Evolutionary conservation across 2,329 filamentous ascomycete genomes (phyloP).

Genomic region (Diaporthe australafricana): DNA sequence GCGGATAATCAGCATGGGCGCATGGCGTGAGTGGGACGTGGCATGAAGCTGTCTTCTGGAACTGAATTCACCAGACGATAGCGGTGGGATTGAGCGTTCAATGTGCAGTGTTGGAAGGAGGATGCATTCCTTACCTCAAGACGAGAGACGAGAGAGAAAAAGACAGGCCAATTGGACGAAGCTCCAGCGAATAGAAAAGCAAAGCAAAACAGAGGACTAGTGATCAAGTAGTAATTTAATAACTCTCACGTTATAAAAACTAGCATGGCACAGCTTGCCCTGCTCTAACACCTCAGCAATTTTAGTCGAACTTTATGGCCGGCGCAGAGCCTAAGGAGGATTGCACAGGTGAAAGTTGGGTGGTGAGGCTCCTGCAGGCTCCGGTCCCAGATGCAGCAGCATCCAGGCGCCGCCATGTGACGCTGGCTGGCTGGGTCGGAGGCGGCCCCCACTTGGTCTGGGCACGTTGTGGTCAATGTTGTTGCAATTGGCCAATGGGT

Average conservation of each 20-base stretch:
- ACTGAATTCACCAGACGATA: not conserved
- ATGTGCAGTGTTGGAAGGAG: not conserved
- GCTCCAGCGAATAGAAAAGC: not conserved
- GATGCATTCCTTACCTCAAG: slow-evolving; percentile 14
- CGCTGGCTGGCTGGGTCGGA: slow-evolving; percentile 10
- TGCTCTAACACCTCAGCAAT: not conserved
- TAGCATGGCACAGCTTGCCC: not conserved
- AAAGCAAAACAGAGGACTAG: not conserved
- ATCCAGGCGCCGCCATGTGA: slow-evolving; percentile 24
- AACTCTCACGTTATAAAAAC: not conserved
- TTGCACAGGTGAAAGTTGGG: not conserved
- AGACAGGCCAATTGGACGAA: not conserved
- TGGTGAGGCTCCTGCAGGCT: slow-evolving; percentile 3
- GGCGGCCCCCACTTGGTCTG: slow-evolving; percentile 27
- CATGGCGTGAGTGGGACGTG: not conserved
- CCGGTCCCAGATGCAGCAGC: not conserved
- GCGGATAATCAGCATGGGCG: slow-evolving; percentile 64
- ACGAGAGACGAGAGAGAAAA: not conserved
- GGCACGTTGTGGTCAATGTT: slow-evolving; percentile 20
- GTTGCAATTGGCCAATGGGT: slow-evolving; percentile 32
- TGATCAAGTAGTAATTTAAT: not conserved
- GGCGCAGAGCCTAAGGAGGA: slow-evolving; percentile 2
- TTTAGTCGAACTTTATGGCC: slow-evolving; percentile 1
- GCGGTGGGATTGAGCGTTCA: not conserved
- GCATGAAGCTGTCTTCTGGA: not conserved